Evolutionary conservation across 306 rosid species (phyloP).

Genomic region (Casuarina glauca): DNA sequence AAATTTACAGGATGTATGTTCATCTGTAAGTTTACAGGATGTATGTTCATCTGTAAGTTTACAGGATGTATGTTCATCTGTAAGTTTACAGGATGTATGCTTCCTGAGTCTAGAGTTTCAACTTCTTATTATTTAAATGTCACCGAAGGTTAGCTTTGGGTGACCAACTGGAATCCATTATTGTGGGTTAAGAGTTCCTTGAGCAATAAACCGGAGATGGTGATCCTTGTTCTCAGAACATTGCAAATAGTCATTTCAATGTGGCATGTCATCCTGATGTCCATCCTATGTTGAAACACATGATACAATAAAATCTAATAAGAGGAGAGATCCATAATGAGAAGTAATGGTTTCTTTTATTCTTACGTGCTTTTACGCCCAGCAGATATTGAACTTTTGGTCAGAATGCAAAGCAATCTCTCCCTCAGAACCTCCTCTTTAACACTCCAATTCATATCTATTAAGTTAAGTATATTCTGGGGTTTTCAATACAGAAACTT

Average conservation of each 20-base stretch:
- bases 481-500: background rate
- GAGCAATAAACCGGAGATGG: background rate
- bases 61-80: too few species aligned
- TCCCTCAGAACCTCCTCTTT: background rate
- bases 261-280: background rate
- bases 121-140: background rate
- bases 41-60: background rate
- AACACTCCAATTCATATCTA: background rate
- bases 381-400: background rate
- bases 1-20: too few species aligned
- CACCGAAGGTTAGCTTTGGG: background rate
- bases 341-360: background rate
- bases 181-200: background rate
- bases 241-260: background rate
- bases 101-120: background rate
- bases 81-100: background rate
- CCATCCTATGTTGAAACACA: background rate
- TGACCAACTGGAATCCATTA: background rate
- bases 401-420: background rate
- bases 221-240: background rate
- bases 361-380: background rate
- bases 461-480: background rate
- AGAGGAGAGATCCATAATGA: background rate
- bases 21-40: background rate
- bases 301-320: background rate